phyloP scores from a whole-genome alignment of 345 rosid species.

The Punica granatum region DNA sequence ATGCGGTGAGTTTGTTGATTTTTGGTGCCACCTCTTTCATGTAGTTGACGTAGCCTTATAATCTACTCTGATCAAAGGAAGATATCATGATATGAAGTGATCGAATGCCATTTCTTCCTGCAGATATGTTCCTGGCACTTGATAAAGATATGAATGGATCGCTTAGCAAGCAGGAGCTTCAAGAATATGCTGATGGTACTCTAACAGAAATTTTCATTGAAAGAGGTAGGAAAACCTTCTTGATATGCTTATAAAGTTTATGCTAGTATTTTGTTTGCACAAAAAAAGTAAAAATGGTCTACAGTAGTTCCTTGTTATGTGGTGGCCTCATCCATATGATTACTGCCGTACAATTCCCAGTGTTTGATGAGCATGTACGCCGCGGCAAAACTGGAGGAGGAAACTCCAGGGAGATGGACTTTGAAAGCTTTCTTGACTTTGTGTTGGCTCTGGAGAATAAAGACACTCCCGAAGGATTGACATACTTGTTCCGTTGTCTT shows the following conservation, averaged over 20 bases:
- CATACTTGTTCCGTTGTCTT: conserved; percentile 85
- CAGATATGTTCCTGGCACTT: conserved; percentile 95
- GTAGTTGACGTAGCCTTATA: background rate
- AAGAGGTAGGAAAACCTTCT: conserved; percentile 49
- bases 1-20: conserved; percentile 48
- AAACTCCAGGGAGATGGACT: conserved; percentile 91
- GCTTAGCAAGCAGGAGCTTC: conserved; percentile 90
- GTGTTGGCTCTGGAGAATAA: conserved; percentile 95
- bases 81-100: background rate
- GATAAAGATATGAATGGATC: conserved; percentile 94
- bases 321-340: background rate
- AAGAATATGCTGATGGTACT: conserved; percentile 95
- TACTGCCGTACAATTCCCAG: conserved; percentile 28
- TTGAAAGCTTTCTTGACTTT: conserved; percentile 86
- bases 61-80: background rate
- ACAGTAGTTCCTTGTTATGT: background rate
- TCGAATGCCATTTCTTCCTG: conserved; percentile 13
- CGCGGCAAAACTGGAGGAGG: conserved; percentile 63
- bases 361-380: conserved; percentile 92
- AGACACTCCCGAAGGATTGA: conserved; percentile 94
- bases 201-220: conserved; percentile 89
- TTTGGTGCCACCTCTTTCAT: background rate
- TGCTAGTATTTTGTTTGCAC: too few species aligned
- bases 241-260: background rate
- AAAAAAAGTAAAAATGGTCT: background rate